Conservation (phyloP, 2,329 filamentous ascomycete genomes). For the Berkeleyomyces basicola region DNA sequence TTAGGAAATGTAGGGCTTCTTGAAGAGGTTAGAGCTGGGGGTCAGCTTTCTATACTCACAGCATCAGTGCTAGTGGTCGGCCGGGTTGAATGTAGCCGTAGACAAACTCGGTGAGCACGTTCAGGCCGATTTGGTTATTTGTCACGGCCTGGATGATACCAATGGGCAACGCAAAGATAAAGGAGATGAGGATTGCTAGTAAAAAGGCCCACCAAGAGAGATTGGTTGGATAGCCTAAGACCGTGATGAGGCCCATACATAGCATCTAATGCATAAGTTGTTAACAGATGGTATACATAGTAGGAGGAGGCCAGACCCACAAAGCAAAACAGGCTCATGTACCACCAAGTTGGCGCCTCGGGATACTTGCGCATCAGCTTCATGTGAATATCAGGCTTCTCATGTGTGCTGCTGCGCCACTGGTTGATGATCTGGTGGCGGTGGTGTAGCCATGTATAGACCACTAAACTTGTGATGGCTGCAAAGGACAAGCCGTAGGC, state of each 20-base stretch:
- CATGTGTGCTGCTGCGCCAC: conserved; percentile 39
- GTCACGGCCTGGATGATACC: conserved; percentile 55
- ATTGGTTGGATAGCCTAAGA: conserved; percentile 47
- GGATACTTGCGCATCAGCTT: conserved; percentile 46
- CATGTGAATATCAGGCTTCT: conserved; percentile 48
- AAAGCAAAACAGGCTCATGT: conserved; percentile 37
- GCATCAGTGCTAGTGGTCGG: conserved; percentile 54
- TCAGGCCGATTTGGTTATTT: conserved; percentile 54
- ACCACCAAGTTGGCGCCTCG: conserved; percentile 49
- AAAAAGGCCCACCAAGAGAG: conserved; percentile 59
- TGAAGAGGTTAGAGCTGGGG: background rate
- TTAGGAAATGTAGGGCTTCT: background rate
- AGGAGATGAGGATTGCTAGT: conserved; percentile 46
- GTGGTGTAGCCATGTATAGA: conserved; percentile 51
- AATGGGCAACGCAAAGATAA: conserved; percentile 47
- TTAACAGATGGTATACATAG: conserved; percentile 10
- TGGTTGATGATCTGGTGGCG: conserved; percentile 49
- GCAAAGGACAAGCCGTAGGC: conserved; percentile 58
- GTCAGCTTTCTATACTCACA: conserved; percentile 27
- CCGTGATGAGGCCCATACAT: conserved; percentile 34
- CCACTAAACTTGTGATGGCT: conserved; percentile 50
- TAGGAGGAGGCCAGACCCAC: conserved; percentile 24
- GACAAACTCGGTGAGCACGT: conserved; percentile 59
- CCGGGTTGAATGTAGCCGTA: conserved; percentile 63
- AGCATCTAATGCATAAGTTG: conserved; percentile 28